Base-by-base conservation (phyloP, 345 rosid species). In the Citrus hindsii region DNA sequence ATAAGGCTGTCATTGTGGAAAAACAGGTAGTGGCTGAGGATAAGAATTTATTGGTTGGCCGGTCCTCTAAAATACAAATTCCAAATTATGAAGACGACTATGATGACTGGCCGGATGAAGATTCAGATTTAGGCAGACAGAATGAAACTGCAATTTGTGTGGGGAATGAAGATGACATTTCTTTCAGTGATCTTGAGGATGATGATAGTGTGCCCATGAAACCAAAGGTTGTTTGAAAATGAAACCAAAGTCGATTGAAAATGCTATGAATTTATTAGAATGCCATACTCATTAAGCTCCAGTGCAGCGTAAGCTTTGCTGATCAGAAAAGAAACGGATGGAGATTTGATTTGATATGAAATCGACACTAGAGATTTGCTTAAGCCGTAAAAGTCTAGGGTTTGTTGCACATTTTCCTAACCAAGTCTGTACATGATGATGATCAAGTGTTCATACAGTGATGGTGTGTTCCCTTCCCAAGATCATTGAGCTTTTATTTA, bases 111-210 rank as follows among this genome's bases (percentile, higher is more conserved):
- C 88, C 89, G 63, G 92, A 94, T 9, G 99, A 92, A 55, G 91
- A 83, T 78, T 79, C 87, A 21, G 98, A 88, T 72, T 80, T 81
- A 27, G 84, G 82, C 35, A 91, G 82, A 63, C 42, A 81, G 33
- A 71, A 72, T 79, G 81, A 71, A 70, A 74, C 80, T 62, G 53
- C 80, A 51, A 76, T 83, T 38, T 85, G 77, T 72, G 33, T 85
- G 51, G 93, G 82, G 73, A 87, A 87, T 58, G 94, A 91, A 77
- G 99, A 94, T 73, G 98, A 96, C 87, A 82, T 94, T 28, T 89
- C 99, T 25, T 96, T 92, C 79, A 96, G 99, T 90, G 98, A 96
- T 83, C 94, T 96, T 6, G 98, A 96, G 86, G 98, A 91, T 25
- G 87, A 81, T 73, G 81, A 71, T n/a, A 75, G 60, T 48, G 79